Conservation (phyloP, 768 basidiomycete genomes). For the Lactarius sanguifluus region DNA sequence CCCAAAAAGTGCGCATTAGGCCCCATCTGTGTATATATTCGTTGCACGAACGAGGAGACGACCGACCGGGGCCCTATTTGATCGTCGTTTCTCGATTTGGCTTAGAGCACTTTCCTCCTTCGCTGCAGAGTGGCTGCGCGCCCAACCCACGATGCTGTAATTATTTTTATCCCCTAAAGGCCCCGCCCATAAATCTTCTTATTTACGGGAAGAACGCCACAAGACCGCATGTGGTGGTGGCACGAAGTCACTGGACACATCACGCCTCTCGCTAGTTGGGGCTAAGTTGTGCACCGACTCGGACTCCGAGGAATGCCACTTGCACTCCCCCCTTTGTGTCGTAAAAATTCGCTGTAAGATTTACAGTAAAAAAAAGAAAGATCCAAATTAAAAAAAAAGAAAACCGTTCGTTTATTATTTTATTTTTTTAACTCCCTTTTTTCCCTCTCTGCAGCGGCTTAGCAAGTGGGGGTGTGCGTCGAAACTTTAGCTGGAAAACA, state of each 20-base stretch:
- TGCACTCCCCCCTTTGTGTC: neutral
- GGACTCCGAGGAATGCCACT: neutral
- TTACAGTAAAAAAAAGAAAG: neutral
- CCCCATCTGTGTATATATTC: neutral
- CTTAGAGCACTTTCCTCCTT: neutral
- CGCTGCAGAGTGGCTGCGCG: neutral
- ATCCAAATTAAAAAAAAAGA: neutral
- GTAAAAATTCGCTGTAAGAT: neutral
- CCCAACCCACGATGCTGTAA: neutral
- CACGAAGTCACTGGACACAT: neutral
- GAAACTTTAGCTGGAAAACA: neutral
- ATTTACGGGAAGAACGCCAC: neutral
- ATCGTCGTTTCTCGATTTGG: conserved; percentile 1
- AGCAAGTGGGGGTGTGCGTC: neutral
- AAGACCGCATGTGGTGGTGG: neutral
- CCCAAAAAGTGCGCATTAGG: neutral
- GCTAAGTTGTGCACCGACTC: neutral
- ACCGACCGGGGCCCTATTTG: neutral
- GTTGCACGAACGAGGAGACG: neutral
- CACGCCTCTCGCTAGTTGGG: neutral
- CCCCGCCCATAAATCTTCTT: neutral
- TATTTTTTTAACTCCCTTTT: too few species aligned
- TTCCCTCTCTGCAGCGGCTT: neutral
- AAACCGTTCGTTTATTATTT: too few species aligned
- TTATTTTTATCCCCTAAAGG: neutral